Evolutionary conservation across 208 protist species (phyloP).

Genomic region (Leishmania tarentolae): DNA sequence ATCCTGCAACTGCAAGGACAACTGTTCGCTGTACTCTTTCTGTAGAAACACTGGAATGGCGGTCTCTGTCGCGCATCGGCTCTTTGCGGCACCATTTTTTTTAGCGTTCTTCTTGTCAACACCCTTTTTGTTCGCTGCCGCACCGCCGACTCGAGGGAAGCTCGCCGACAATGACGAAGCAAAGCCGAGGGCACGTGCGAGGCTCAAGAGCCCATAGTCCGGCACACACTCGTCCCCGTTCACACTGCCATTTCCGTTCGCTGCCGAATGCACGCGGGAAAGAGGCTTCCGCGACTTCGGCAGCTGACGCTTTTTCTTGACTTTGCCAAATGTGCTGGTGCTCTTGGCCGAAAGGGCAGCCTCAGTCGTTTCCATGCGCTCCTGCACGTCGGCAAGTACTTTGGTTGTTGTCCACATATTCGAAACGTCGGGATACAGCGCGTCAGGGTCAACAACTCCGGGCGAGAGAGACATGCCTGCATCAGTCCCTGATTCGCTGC

Average conservation of each 20-base stretch:
- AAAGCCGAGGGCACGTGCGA: conserved; percentile 29
- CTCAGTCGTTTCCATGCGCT: not conserved
- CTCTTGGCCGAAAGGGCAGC: not conserved
- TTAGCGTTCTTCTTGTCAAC: conserved; percentile 3
- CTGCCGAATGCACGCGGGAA: not conserved
- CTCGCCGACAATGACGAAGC: not conserved
- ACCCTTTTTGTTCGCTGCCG: conserved; percentile 1
- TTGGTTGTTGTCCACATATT: conserved; percentile 11
- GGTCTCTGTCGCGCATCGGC: not conserved
- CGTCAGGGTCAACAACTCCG: not conserved
- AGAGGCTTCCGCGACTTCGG: not conserved
- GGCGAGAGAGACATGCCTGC: not conserved
- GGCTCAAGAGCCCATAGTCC: conserved; percentile 27
- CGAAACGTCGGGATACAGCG: conserved; percentile 21
- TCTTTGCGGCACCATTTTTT: conserved; percentile 12
- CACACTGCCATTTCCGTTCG: not conserved
- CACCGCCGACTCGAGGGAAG: not conserved
- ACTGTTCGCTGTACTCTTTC: conserved; percentile 10
- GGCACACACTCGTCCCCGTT: conserved; percentile 3
- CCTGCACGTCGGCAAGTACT: not conserved
- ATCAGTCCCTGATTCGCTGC: not conserved
- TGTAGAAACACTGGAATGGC: not conserved
- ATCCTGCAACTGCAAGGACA: conserved; percentile 22
- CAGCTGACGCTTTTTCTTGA: not conserved
- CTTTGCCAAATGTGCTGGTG: not conserved